Evolutionary conservation across 2,329 filamentous ascomycete genomes (phyloP).

Genomic region (Nigrospora sphaerica): DNA sequence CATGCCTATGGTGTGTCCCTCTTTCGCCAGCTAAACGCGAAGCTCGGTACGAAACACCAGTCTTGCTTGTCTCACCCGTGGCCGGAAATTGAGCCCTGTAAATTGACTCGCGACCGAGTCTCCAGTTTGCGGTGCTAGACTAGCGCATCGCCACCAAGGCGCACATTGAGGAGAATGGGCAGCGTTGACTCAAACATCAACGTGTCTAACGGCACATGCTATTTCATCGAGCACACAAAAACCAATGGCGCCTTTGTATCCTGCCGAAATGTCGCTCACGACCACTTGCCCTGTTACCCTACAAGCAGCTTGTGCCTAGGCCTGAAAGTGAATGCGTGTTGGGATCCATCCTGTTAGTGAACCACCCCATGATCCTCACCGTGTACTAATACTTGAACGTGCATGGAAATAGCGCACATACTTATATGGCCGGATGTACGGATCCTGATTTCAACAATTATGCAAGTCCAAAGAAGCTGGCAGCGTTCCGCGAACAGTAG

Average conservation of each 20-base stretch:
- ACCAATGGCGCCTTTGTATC: conserved; percentile 5
- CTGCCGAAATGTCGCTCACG: conserved; percentile 4
- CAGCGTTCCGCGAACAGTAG: conserved; percentile 2
- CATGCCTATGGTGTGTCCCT: too few relatives aligned
- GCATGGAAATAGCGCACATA: conserved; percentile 1
- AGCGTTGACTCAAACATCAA: not conserved
- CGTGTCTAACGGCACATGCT: conserved; percentile 7
- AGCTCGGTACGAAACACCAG: too few relatives aligned
- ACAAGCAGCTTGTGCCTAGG: conserved; percentile 3
- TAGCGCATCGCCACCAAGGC: too few relatives aligned
- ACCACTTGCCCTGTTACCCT: conserved; percentile 6
- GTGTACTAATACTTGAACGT: not conserved
- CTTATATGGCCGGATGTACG: conserved; percentile 7
- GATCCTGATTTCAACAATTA: conserved; percentile 2
- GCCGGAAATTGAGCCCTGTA: too few relatives aligned
- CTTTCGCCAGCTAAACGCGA: too few relatives aligned
- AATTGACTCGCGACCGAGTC: too few relatives aligned
- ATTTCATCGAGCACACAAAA: conserved; percentile 1
- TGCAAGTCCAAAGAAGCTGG: conserved; percentile 4
- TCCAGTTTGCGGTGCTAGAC: too few relatives aligned
- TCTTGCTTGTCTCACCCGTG: too few relatives aligned
- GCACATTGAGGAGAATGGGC: too few relatives aligned
- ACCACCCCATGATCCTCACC: not conserved
- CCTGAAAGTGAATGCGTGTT: conserved; percentile 5
- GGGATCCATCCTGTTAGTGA: conserved; percentile 2